These are phyloP conservation scores for Gnetum montanum DNA, from an alignment of 75 land plant species.

Conservation along the genomic window DNA sequence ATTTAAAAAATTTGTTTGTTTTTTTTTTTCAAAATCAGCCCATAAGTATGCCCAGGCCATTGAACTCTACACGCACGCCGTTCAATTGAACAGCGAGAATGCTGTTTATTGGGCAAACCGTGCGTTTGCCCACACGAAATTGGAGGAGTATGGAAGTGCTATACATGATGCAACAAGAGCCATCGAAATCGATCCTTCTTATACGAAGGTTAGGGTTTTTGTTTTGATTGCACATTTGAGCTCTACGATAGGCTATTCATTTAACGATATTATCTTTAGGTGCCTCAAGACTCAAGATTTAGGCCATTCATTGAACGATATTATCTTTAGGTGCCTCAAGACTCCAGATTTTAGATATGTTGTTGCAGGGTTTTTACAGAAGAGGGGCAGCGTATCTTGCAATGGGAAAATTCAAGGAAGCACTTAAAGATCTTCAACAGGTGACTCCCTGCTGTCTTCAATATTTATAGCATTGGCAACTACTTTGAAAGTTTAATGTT, in stretches of 20 bases:
- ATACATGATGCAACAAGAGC: constrained; percentile 92
- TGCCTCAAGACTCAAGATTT: too few relatives aligned
- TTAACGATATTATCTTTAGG: constrained; percentile 1
- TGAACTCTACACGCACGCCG: constrained; percentile 79
- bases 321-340: constrained; percentile 2
- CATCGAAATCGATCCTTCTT: constrained; percentile 72
- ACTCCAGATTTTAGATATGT: too few relatives aligned
- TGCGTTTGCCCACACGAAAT: constrained; percentile 84
- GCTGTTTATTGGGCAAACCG: constrained; percentile 97
- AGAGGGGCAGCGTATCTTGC: constrained; percentile 94
- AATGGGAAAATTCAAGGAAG: constrained; percentile 95
- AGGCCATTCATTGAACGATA: too few relatives aligned
- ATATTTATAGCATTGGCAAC: too few relatives aligned
- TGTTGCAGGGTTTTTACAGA: constrained; percentile 88
- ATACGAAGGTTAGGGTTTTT: constrained; percentile 62
- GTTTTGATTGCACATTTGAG: not conserved
- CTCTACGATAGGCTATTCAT: not conserved
- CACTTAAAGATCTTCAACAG: constrained; percentile 91
- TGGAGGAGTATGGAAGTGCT: constrained; percentile 98
- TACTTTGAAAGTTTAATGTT: too few relatives aligned
- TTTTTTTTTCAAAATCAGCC: constrained; percentile 37
- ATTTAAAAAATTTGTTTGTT: not conserved
- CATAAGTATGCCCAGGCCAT: constrained; percentile 76
- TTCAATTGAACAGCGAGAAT: constrained; percentile 61
- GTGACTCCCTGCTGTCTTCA: too few relatives aligned